These are phyloP conservation scores for Aspergillus carlsbadensis DNA, from an alignment of 495 filamentous ascomycete genomes.

Conservation along the genomic window DNA sequence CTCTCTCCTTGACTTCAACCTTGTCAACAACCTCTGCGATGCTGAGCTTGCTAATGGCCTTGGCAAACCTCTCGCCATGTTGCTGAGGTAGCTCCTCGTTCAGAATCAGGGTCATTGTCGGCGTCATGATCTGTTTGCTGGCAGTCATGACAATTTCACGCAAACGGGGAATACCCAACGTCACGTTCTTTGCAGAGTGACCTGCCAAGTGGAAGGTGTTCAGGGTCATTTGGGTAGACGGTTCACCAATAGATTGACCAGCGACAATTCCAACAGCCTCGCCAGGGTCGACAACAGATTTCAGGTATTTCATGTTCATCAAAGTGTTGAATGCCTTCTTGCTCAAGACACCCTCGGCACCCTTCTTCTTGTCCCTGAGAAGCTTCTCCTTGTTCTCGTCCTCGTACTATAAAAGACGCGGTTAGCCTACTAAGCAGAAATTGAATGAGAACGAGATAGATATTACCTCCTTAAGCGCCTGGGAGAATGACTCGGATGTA, in stretches of 20 bases:
- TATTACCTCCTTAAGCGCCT: slow-evolving; percentile 55
- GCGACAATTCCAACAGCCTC: slow-evolving; percentile 98
- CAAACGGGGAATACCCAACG: slow-evolving; percentile 93
- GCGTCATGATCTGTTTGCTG: slow-evolving; percentile 81
- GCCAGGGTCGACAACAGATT: slow-evolving; percentile 89
- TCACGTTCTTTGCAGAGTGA: slow-evolving; percentile 98
- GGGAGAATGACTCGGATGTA: slow-evolving; percentile 84
- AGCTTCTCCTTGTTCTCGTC: slow-evolving; percentile 73
- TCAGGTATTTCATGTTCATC: slow-evolving; percentile 88
- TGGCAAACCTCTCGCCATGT: slow-evolving; percentile 78
- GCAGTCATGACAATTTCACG: slow-evolving; percentile 99
- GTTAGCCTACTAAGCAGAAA: slow-evolving; percentile 19
- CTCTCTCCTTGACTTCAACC: slow-evolving; percentile 72
- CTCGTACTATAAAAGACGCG: slow-evolving; percentile 55
- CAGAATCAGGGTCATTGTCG: slow-evolving; percentile 83
- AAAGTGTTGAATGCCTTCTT: slow-evolving; percentile 80
- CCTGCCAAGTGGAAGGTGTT: slow-evolving; percentile 99
- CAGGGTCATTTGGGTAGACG: slow-evolving; percentile 98
- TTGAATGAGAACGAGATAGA: no score
- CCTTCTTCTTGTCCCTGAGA: slow-evolving; percentile 74
- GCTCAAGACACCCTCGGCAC: slow-evolving; percentile 48
- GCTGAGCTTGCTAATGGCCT: slow-evolving; percentile 85
- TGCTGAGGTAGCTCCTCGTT: slow-evolving; percentile 68
- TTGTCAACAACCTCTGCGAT: slow-evolving; percentile 85
- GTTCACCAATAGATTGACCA: slow-evolving; percentile 94